phyloP scores from a whole-genome alignment of 192 early-diverging fungal genomes.

The Diversispora eburnea region DNA sequence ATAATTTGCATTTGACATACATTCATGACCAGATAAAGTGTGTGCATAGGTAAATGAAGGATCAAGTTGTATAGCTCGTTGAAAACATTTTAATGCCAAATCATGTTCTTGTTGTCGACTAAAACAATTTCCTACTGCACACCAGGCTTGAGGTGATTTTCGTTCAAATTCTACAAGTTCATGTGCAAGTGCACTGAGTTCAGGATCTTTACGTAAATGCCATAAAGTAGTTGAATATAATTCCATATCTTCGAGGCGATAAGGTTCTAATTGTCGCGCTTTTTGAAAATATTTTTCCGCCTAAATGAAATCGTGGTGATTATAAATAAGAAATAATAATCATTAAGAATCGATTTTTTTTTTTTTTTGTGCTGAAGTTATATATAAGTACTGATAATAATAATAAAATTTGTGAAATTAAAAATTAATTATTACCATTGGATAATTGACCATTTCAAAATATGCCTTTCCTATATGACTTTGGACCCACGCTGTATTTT shows the following conservation, averaged over 20 bases:
- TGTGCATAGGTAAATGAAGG: constrained; percentile 72
- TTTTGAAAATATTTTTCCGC: constrained; percentile 52
- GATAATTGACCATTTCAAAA: constrained; percentile 42
- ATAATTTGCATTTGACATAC: constrained; percentile 65
- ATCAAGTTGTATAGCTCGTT: constrained; percentile 69
- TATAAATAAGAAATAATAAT: not conserved
- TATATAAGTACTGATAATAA: not conserved
- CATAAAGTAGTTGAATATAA: constrained; percentile 81
- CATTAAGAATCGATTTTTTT: no score
- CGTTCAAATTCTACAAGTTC: constrained; percentile 63
- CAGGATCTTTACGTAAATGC: constrained; percentile 74
- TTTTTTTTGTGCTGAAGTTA: not conserved
- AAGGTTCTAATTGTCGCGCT: constrained; percentile 63
- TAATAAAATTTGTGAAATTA: not conserved
- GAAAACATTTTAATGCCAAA: constrained; percentile 72
- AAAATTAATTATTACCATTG: constrained; percentile 28
- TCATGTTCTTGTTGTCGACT: constrained; percentile 74
- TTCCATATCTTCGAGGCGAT: constrained; percentile 76
- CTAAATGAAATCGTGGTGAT: constrained; percentile 28
- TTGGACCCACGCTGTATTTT: constrained; percentile 38
- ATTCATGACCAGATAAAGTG: constrained; percentile 83
- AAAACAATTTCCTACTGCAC: constrained; percentile 68
- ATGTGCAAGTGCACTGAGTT: constrained; percentile 70
- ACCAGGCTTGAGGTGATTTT: constrained; percentile 77
- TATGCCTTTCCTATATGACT: constrained; percentile 41